phyloP scores from a whole-genome alignment of 1,139 yeast species.

The Schwanniomyces etchellsii region DNA sequence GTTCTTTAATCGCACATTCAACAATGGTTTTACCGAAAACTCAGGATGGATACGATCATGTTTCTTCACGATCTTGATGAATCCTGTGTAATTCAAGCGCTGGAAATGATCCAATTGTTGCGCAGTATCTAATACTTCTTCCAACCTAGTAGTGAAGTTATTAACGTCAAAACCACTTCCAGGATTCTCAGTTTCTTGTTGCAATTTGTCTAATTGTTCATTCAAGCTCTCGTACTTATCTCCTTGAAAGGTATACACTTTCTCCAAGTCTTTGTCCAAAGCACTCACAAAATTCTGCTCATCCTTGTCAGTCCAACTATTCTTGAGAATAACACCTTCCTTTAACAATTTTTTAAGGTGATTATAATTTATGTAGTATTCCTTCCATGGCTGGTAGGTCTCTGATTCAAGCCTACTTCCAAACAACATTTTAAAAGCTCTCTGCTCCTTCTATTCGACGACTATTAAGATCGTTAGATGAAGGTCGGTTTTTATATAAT shows the following conservation, averaged over 20 bases:
- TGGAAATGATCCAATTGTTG: slow-evolving; percentile 87
- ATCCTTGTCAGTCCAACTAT: slow-evolving; percentile 72
- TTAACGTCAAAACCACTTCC: slow-evolving; percentile 45
- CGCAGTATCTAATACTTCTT: slow-evolving; percentile 66
- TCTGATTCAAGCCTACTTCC: slow-evolving; percentile 81
- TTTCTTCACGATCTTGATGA: slow-evolving; percentile 88
- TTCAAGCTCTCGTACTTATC: slow-evolving; percentile 66
- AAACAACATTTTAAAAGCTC: slow-evolving; percentile 57
- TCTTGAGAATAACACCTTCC: slow-evolving; percentile 59
- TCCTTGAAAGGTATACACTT: slow-evolving; percentile 85
- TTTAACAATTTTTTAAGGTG: slow-evolving; percentile 73
- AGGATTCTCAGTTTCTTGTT: slow-evolving; percentile 33
- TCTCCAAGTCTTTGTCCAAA: slow-evolving; percentile 83
- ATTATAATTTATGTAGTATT: slow-evolving; percentile 76
- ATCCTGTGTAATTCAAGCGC: slow-evolving; percentile 89
- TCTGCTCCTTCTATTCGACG: neutral
- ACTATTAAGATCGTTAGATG: too few relatives aligned
- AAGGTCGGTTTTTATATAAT: too few relatives aligned
- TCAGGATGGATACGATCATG: slow-evolving; percentile 87
- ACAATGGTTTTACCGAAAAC: slow-evolving; percentile 81
- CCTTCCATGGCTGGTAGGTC: slow-evolving; percentile 84
- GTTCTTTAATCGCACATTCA: slow-evolving; percentile 80
- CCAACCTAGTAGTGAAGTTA: slow-evolving; percentile 60
- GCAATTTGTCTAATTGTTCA: slow-evolving; percentile 59
- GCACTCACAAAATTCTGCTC: slow-evolving; percentile 76